Evolutionary conservation across 2,329 filamentous ascomycete species (phyloP).

Genomic region (Coniochaeta pulveracea): DNA sequence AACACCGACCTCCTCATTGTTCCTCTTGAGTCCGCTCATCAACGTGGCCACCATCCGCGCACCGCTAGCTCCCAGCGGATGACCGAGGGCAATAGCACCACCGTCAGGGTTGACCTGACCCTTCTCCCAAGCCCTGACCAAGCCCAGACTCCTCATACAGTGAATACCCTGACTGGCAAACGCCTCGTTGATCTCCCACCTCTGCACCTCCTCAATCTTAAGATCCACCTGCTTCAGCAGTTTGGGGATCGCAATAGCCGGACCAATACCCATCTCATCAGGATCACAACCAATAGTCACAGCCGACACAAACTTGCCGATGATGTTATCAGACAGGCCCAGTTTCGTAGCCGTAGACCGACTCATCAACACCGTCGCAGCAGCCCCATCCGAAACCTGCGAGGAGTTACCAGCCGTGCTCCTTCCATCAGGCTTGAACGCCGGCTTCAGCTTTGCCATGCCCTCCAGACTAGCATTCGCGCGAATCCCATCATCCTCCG

Average conservation of each 20-base stretch:
- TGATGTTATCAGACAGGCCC: conserved; percentile 56
- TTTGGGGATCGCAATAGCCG: conserved; percentile 75
- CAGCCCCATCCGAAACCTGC: conserved; percentile 82
- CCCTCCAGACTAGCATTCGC: conserved; percentile 56
- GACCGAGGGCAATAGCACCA: conserved; percentile 87
- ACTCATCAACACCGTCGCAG: conserved; percentile 74
- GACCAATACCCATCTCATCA: conserved; percentile 91
- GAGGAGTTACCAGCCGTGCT: conserved; percentile 79
- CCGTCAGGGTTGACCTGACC: conserved; percentile 82
- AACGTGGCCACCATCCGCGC: conserved; percentile 70
- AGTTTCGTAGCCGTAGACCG: conserved; percentile 66
- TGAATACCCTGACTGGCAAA: conserved; percentile 58
- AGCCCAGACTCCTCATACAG: conserved; percentile 58
- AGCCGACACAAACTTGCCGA: conserved; percentile 74
- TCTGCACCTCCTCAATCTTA: conserved; percentile 54
- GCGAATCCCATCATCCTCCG: conserved; percentile 74
- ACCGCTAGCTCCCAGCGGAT: conserved; percentile 82
- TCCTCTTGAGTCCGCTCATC: conserved; percentile 53
- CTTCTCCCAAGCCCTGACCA: conserved; percentile 47
- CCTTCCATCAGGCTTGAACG: conserved; percentile 63
- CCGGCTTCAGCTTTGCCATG: conserved; percentile 72
- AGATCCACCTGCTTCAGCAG: conserved; percentile 62
- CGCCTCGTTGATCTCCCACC: conserved; percentile 93
- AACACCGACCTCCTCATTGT: conserved; percentile 66
- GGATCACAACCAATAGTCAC: conserved; percentile 68